Percentiles rank a stretch among this genome's conserved stretches.
These are phyloP conservation scores for Diaporthe ilicicola DNA, from an alignment of 2,329 filamentous ascomycete species.

Conservation along the genomic window DNA sequence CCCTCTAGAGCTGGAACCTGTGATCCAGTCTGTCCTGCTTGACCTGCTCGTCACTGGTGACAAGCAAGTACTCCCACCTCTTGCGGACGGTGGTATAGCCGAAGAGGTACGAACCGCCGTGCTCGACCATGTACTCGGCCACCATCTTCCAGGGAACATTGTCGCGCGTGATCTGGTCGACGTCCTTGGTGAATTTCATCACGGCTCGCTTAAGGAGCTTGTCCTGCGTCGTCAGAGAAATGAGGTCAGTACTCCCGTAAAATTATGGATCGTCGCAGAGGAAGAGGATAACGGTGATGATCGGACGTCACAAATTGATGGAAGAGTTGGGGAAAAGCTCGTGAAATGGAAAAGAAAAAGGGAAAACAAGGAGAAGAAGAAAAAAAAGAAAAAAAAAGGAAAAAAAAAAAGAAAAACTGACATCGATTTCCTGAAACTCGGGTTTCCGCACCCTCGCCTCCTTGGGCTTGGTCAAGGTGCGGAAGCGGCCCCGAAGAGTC, in stretches of 20 bases:
- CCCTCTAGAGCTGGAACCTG: background rate
- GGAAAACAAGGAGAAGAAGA: conserved; percentile 18
- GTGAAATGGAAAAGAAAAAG: background rate
- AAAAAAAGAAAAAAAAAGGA: background rate
- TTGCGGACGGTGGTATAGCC: conserved; percentile 67
- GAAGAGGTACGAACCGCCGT: conserved; percentile 67
- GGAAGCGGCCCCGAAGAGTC: conserved; percentile 74
- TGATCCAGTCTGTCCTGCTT: conserved; percentile 13
- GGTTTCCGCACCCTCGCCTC: conserved; percentile 71
- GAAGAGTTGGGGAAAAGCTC: too few relatives aligned
- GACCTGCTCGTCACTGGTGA: background rate
- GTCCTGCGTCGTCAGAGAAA: conserved; percentile 45
- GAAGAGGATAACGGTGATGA: too few relatives aligned
- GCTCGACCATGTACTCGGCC: conserved; percentile 58
- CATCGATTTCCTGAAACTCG: conserved; percentile 69
- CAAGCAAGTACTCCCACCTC: conserved; percentile 60
- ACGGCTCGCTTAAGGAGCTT: conserved; percentile 55
- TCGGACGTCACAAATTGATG: too few relatives aligned
- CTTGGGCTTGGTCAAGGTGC: conserved; percentile 71
- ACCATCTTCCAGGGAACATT: conserved; percentile 67
- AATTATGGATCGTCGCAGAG: background rate
- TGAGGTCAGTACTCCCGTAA: background rate
- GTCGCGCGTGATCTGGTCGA: conserved; percentile 38
- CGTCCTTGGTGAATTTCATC: conserved; percentile 43
- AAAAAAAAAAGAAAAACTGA: conserved; percentile 58